Conservation (phyloP, 345 rosid genomes). For the Psidium friedrichsthalianum region DNA sequence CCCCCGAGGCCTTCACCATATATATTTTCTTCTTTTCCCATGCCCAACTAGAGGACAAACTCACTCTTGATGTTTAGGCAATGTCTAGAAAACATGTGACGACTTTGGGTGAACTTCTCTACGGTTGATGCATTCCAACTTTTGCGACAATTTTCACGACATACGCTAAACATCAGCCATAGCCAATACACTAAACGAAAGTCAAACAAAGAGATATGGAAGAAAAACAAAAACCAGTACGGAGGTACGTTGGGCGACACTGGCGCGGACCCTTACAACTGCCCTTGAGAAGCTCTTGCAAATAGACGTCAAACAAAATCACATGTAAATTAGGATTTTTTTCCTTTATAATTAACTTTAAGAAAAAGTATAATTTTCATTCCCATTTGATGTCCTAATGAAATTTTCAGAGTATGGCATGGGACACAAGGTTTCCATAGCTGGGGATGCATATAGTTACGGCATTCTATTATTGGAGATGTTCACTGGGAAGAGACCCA, state of each 20-base stretch:
- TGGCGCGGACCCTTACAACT: too few relatives aligned
- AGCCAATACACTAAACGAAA: not conserved
- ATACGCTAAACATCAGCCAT: not conserved
- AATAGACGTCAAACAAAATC: too few relatives aligned
- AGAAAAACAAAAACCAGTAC: too few relatives aligned
- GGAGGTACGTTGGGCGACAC: too few relatives aligned
- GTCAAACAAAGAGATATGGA: not conserved
- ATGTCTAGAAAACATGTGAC: not conserved
- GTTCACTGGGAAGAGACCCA: not conserved
- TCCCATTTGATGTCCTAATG: not conserved
- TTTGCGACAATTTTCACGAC: not conserved
- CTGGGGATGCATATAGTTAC: not conserved
- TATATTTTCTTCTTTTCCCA: not conserved
- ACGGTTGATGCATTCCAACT: not conserved
- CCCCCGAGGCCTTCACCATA: not conserved
- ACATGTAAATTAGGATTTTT: too few relatives aligned
- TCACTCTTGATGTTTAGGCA: not conserved
- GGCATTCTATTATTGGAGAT: not conserved
- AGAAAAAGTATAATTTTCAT: too few relatives aligned
- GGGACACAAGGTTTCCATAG: not conserved
- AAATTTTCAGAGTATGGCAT: not conserved
- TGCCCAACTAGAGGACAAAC: not conserved
- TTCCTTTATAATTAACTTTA: too few relatives aligned
- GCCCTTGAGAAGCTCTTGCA: too few relatives aligned
- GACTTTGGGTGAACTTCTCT: not conserved